Percentiles rank a stretch among this genome's conserved stretches.
These are phyloP conservation scores for Pseudoscleropodium purum DNA, from an alignment of 225 moss, liverwort and hornwort genomes.

Conservation along the genomic window DNA sequence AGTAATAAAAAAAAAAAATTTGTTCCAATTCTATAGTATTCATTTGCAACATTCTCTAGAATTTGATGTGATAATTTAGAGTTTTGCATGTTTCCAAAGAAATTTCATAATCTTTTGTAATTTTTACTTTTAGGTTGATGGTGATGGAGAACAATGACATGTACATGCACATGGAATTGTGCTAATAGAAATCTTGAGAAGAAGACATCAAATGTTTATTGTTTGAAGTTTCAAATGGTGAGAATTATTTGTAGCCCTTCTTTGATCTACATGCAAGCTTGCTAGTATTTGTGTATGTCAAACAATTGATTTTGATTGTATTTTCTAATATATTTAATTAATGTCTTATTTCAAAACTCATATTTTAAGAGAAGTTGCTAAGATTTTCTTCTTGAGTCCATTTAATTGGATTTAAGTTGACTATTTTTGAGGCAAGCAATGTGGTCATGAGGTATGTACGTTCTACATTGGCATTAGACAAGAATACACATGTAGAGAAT, in stretches of 20 bases:
- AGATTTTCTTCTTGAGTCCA: neutral
- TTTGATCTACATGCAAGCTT: neutral
- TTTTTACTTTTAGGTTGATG: neutral
- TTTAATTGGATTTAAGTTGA: neutral
- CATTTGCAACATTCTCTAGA: neutral
- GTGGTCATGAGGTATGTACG: neutral
- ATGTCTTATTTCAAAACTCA: neutral
- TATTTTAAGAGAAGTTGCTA: neutral
- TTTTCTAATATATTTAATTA: too few relatives aligned
- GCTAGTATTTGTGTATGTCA: neutral
- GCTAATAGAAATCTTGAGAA: slow-evolving; percentile 25
- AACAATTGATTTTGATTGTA: neutral
- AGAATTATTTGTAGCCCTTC: neutral
- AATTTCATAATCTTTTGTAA: neutral
- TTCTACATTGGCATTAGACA: neutral
- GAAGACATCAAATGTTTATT: neutral
- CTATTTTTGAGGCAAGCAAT: neutral
- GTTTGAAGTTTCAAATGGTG: neutral
- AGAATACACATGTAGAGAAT: neutral
- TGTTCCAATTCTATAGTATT: accelerated
- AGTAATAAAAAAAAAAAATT: neutral
- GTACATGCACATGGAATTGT: slow-evolving; percentile 8
- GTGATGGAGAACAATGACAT: neutral
- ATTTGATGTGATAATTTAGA: accelerated
- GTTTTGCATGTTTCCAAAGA: neutral